phyloP scores from a whole-genome alignment of 208 protist species.

The Porcisia hertigi region DNA sequence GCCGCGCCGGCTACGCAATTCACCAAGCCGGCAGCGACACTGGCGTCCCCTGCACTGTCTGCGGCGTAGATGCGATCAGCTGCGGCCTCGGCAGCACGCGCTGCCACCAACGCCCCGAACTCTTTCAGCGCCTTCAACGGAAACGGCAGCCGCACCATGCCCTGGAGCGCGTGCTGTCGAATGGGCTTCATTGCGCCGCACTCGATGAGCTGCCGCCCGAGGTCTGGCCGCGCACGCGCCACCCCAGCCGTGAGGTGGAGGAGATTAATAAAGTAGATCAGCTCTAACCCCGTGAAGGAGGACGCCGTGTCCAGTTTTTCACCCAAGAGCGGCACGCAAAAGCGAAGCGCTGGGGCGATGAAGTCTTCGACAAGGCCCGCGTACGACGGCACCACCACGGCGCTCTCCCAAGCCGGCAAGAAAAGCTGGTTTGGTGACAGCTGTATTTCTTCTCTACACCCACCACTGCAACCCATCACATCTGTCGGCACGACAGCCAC shows the following conservation, averaged over 20 bases:
- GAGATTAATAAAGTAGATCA: constrained; percentile 34
- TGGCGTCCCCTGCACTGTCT: neutral
- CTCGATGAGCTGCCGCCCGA: constrained; percentile 52
- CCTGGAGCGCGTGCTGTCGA: constrained; percentile 42
- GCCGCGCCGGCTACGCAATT: neutral
- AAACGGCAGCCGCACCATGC: constrained; percentile 43
- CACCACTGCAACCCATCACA: neutral
- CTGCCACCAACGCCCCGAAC: constrained; percentile 38
- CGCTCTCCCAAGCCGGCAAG: constrained; percentile 13
- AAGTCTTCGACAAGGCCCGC: constrained; percentile 28
- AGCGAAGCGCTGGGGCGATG: constrained; percentile 26
- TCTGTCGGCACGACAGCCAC: constrained; percentile 27
- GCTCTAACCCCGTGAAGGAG: constrained; percentile 24
- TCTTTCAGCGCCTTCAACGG: constrained; percentile 58
- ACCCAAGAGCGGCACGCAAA: constrained; percentile 20
- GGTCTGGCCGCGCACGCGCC: constrained; percentile 38
- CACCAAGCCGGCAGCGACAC: neutral
- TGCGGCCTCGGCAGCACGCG: constrained; percentile 24
- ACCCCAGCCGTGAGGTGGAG: constrained; percentile 43
- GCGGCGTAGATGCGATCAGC: constrained; percentile 16
- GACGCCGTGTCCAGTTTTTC: constrained; percentile 18
- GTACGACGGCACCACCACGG: constrained; percentile 28
- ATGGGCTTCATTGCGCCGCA: constrained; percentile 38
- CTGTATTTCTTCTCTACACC: constrained; percentile 19
- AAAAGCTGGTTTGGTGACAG: constrained; percentile 23